Conservation (phyloP, 192 early-diverging fungal species). For the Ramicandelaber brevisporus region DNA sequence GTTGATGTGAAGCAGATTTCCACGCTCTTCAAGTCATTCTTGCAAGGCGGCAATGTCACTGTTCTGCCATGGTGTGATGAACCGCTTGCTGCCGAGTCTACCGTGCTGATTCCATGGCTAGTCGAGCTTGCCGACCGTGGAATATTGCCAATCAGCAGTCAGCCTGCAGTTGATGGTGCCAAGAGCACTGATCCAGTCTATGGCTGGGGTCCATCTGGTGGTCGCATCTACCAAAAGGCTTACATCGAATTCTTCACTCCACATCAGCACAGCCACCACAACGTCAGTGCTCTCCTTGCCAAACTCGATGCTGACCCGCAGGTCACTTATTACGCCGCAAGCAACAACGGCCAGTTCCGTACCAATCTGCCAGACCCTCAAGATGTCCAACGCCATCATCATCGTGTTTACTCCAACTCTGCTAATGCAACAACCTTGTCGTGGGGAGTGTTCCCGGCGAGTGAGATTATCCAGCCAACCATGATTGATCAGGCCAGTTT, state of each 20-base stretch:
- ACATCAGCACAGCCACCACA: slow-evolving; percentile 25
- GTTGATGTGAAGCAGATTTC: slow-evolving; percentile 27
- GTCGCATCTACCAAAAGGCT: slow-evolving; percentile 93
- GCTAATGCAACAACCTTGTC: slow-evolving; percentile 42
- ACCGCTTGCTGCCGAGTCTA: slow-evolving; percentile 43
- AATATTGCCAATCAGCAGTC: slow-evolving; percentile 82
- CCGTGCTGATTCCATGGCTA: slow-evolving; percentile 38
- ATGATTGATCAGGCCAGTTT: slow-evolving; percentile 80
- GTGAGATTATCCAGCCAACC: slow-evolving; percentile 87
- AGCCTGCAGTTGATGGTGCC: slow-evolving; percentile 84
- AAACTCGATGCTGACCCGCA: slow-evolving; percentile 34
- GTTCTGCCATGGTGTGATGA: slow-evolving; percentile 81
- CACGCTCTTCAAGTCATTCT: slow-evolving; percentile 54
- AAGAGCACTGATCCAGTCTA: slow-evolving; percentile 38
- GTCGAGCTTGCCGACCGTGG: slow-evolving; percentile 45
- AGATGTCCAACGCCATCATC: too few relatives aligned
- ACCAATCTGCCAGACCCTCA: slow-evolving; percentile 24
- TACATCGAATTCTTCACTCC: slow-evolving; percentile 91
- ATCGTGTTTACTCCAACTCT: slow-evolving; percentile 2
- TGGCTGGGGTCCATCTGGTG: slow-evolving; percentile 95
- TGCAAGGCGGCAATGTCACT: slow-evolving; percentile 33
- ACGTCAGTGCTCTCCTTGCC: slow-evolving; percentile 39
- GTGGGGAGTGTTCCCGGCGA: slow-evolving; percentile 97
- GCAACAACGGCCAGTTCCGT: slow-evolving; percentile 37
- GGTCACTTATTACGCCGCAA: slow-evolving; percentile 83